Percentiles rank a stretch among this genome's conserved stretches.
Conservation (phyloP, 2,329 filamentous ascomycete species). For the Akanthomyces uredinophilus region DNA sequence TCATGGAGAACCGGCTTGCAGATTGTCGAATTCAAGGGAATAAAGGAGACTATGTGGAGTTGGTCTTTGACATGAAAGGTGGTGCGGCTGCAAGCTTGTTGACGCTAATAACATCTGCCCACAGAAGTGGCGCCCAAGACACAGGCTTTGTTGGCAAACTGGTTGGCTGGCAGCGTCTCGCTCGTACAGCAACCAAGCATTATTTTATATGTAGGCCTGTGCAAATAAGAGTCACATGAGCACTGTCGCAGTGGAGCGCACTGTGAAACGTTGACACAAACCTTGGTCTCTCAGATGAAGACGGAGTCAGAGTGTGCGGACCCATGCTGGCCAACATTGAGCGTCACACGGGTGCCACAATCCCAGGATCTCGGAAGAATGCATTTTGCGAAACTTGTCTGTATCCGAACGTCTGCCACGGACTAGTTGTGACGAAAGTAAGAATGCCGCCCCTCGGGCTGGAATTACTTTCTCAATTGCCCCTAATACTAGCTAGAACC, state of each 20-base stretch:
- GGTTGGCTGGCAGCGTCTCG: not conserved
- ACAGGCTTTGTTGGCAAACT: not conserved
- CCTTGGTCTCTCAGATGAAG: not conserved
- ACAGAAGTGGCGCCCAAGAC: not conserved
- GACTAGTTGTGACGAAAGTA: not conserved
- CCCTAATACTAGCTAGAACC: not conserved
- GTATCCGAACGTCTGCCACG: not conserved
- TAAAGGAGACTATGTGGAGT: not conserved
- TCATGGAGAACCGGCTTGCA: not conserved
- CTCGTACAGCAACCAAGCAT: too few relatives aligned
- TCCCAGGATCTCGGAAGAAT: not conserved
- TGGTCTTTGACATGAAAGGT: not conserved
- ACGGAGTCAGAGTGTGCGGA: not conserved
- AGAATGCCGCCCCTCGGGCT: not conserved
- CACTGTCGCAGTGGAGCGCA: not conserved
- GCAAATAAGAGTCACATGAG: not conserved
- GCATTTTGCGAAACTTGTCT: not conserved
- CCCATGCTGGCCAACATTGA: not conserved
- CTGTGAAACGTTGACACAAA: constrained; percentile 5
- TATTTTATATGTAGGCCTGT: not conserved
- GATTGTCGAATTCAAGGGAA: not conserved
- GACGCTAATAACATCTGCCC: not conserved
- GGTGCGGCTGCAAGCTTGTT: not conserved
- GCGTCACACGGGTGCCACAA: not conserved
- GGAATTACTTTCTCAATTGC: not conserved